Base-by-base conservation (phyloP, 805 yeast species). In the Huiozyma naganishii region DNA sequence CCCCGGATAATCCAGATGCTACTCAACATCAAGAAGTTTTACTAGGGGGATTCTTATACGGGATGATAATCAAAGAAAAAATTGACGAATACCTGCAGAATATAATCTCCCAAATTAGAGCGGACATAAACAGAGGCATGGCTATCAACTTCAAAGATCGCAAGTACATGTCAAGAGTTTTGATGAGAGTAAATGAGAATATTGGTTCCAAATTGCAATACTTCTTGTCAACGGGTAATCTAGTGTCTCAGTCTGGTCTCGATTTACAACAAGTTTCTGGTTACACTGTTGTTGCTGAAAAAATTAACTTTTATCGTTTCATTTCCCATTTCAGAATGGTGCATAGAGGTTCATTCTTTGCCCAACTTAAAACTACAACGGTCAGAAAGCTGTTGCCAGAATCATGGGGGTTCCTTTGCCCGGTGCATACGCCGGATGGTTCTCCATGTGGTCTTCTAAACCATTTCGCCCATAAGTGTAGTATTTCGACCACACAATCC, bases 351-450 rank as follows among this genome's bases (percentile, higher is more conserved):
- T 87, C 97, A 52, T 92, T 92, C 80, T 92, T 92, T 64, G 97
- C 98, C 38, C 95, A 90, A 65, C 75, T 92, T 68, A 92, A 92
- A 64, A 92, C 98, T 36, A 92, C 98, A 27, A 83, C 97, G 1
- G 98, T 92, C 40, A 80, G 98, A 71, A 92, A 92, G 65, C 71
- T 92, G 56, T 74, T 92, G 46, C 98, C 98, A 1, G 98, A 92
- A 65, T 85, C 96, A 1, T 92, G 98, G 98, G 98, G 98, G 3
- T 92, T 92, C 76, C 68, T 92, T 55, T 92, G 98, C 69, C 98
- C 98, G 9, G 98, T 92, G 27, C 98, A 92, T 66, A 92, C 98
- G 10, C 98, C 98, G 6, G 98, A 92, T 82, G 98, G 98, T 55
- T 84, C 97, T 41, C 98, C 98, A 17, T 92, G 98, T 79, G 98